Conservation (phyloP, 768 basidiomycete species). For the Russula ochroleuca region DNA sequence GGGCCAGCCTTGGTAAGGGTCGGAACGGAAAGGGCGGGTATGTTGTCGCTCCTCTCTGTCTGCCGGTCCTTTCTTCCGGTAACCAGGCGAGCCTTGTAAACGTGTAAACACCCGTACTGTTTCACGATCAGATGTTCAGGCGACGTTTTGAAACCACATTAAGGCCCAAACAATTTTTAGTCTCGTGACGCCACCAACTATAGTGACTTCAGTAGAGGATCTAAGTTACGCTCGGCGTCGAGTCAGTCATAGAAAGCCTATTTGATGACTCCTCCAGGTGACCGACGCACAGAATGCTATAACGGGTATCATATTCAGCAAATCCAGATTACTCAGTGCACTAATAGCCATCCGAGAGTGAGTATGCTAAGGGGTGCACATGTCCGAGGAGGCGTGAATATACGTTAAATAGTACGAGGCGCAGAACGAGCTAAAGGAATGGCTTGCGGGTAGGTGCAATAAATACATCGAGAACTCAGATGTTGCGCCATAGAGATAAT, state of each 20-base stretch:
- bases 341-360: conserved; percentile 9
- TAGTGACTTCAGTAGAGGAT: too few species aligned
- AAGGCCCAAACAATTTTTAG: background rate
- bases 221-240: too few species aligned
- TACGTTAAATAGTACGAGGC: background rate
- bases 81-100: background rate
- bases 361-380: conserved; percentile 1
- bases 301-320: conserved; percentile 21
- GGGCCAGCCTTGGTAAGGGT: too few species aligned
- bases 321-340: conserved; percentile 5
- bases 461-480: conserved; percentile 6
- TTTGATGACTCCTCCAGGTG: too few species aligned
- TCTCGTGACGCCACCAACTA: background rate
- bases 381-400: conserved; percentile 11
- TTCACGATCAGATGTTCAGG: background rate
- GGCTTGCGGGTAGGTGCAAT: conserved; percentile 3
- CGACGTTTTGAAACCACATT: background rate
- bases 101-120: too few species aligned
- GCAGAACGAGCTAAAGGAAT: conserved; percentile 7
- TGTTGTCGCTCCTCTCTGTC: background rate
- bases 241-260: too few species aligned
- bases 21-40: background rate
- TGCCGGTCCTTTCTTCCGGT: background rate
- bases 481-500: conserved; percentile 1
- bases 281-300: background rate